Conservation (phyloP, 805 yeast species). For the Tetrapisispora fleetii region DNA sequence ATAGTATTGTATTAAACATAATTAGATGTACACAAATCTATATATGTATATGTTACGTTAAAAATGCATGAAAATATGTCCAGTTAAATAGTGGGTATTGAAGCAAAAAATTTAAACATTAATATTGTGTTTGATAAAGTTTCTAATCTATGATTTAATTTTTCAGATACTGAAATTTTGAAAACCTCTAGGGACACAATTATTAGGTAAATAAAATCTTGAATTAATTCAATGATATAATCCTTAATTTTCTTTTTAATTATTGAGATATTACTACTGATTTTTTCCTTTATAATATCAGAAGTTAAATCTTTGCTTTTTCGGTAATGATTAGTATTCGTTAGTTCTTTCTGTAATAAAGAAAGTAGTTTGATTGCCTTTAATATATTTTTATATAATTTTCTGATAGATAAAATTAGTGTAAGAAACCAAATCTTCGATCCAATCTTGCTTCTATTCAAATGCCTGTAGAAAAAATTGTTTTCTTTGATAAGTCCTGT, state of each 20-base stretch:
- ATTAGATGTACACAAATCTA: background rate
- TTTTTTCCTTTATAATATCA: conserved; percentile 7
- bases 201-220: conserved; percentile 17
- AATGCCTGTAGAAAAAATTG: conserved; percentile 16
- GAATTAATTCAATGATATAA: conserved; percentile 17
- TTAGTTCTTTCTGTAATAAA: background rate
- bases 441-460: conserved; percentile 22
- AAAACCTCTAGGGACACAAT: conserved; percentile 16
- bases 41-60: conserved; percentile 1
- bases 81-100: background rate
- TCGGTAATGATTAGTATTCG: conserved; percentile 1
- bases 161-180: conserved; percentile 9
- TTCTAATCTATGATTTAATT: conserved; percentile 12
- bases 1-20: background rate
- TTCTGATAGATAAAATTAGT: conserved; percentile 17
- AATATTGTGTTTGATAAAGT: conserved; percentile 17
- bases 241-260: conserved; percentile 7
- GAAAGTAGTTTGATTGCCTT: conserved; percentile 3
- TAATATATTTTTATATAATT: conserved; percentile 8
- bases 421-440: conserved; percentile 25
- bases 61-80: background rate
- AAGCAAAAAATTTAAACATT: conserved; percentile 12
- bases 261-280: conserved; percentile 8
- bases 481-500: conserved; percentile 21
- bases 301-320: conserved; percentile 11